Evolutionary conservation across 108 stramenopile species (phyloP).

Genomic region (Pseudonitzschia pungens): DNA sequence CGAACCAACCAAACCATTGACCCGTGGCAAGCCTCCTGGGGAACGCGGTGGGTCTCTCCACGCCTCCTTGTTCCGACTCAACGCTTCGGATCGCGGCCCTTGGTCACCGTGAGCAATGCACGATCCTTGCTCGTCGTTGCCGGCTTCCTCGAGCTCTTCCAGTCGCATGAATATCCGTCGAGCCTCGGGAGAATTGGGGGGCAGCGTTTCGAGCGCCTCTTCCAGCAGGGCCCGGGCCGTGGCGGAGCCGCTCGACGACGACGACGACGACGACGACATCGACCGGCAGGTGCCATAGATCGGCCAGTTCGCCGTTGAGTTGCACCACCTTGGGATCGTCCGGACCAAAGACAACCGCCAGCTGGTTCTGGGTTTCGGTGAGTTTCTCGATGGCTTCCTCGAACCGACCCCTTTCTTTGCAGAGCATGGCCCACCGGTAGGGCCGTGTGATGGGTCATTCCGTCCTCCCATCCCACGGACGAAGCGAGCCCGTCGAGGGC

Average conservation of each 20-base stretch:
- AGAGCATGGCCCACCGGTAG: not conserved
- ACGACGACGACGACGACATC: not conserved
- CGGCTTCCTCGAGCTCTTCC: not conserved
- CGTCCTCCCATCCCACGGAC: not conserved
- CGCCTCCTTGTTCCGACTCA: not conserved
- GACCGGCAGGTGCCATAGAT: not conserved
- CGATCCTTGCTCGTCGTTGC: not conserved
- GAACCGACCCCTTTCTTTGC: not conserved
- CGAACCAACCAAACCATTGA: too few species aligned
- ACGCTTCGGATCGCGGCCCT: too few species aligned
- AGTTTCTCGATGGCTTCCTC: not conserved
- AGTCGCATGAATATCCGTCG: slow-evolving; percentile 4
- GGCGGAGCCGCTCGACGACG: not conserved
- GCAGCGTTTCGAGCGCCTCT: not conserved
- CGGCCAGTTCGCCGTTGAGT: not conserved
- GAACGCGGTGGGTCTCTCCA: too few species aligned
- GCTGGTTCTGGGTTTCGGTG: not conserved
- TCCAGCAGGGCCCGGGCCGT: not conserved
- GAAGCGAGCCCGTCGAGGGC: not conserved
- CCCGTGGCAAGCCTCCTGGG: too few species aligned
- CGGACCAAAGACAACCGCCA: not conserved
- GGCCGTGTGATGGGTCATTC: not conserved
- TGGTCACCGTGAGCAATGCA: too few species aligned
- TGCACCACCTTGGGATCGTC: not conserved
- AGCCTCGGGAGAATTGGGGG: not conserved